These are phyloP conservation scores for Neobulgaria alba DNA, from an alignment of 2,329 filamentous ascomycete species.

Conservation along the genomic window DNA sequence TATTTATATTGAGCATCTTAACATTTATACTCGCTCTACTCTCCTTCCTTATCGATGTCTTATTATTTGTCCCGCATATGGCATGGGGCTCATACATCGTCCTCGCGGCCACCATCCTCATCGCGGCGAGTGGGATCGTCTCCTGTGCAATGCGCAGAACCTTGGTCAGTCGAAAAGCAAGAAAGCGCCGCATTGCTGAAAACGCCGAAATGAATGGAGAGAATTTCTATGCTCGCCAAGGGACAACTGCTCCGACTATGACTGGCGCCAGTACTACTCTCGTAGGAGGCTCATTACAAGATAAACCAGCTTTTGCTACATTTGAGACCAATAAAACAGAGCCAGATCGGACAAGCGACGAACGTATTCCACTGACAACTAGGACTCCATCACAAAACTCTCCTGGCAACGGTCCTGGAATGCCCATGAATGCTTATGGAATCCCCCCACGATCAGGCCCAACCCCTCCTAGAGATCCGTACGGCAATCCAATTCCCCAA, in stretches of 20 bases:
- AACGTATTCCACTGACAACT: conserved; percentile 60
- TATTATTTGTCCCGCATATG: conserved; percentile 90
- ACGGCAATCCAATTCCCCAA: conserved; percentile 46
- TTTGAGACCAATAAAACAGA: conserved; percentile 50
- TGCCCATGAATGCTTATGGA: conserved; percentile 18
- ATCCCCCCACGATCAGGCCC: conserved; percentile 13
- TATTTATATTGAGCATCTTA: conserved; percentile 80
- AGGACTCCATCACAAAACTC: conserved; percentile 52
- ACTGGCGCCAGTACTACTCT: conserved; percentile 44
- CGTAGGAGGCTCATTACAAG: conserved; percentile 45
- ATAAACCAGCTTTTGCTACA: conserved; percentile 49
- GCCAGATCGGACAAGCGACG: conserved; percentile 55
- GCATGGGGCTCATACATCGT: conserved; percentile 94
- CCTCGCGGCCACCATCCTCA: conserved; percentile 77
- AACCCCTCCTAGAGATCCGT: conserved; percentile 47
- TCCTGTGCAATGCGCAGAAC: conserved; percentile 94
- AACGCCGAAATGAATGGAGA: conserved; percentile 97
- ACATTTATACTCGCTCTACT: conserved; percentile 76
- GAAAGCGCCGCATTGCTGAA: conserved; percentile 82
- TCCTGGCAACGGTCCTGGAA: conserved; percentile 29
- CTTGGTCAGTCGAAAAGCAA: conserved; percentile 83
- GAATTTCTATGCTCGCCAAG: conserved; percentile 73
- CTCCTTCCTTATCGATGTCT: conserved; percentile 85
- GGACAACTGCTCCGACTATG: conserved; percentile 19
- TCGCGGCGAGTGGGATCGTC: conserved; percentile 72